phyloP scores from a whole-genome alignment of 208 protist genomes.

The Leishmania aethiopica region DNA sequence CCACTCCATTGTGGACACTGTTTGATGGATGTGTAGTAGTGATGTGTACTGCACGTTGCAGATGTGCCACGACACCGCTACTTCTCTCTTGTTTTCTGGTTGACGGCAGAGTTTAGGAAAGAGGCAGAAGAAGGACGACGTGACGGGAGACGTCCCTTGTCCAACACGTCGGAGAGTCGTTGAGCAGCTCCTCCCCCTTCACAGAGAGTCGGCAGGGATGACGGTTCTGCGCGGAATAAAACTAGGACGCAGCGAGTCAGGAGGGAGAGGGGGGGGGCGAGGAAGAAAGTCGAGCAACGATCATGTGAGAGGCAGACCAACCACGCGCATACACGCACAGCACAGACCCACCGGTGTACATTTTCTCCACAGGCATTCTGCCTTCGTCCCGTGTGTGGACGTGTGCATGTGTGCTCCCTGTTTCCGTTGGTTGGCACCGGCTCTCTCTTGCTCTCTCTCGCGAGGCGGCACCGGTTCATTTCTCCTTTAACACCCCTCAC shows the following conservation, averaged over 20 bases:
- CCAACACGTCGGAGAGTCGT: not conserved
- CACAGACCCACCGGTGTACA: not conserved
- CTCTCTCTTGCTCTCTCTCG: not conserved
- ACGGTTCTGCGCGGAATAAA: not conserved
- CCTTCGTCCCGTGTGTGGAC: not conserved
- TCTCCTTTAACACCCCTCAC: not conserved
- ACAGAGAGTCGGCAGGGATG: not conserved
- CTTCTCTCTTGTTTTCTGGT: not conserved
- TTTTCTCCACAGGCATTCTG: not conserved
- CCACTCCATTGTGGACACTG: conserved; percentile 4
- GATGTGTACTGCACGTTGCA: not conserved
- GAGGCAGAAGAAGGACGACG: not conserved
- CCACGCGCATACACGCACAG: not conserved
- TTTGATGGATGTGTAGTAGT: not conserved
- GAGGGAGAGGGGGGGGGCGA: not conserved
- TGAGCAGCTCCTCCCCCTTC: not conserved
- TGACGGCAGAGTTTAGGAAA: not conserved
- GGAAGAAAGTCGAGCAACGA: not conserved
- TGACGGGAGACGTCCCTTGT: not conserved
- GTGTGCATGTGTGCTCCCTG: not conserved
- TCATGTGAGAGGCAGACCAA: not conserved
- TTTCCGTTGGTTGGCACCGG: not conserved
- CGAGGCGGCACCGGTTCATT: not conserved
- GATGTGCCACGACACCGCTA: not conserved
- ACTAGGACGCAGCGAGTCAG: not conserved